These are phyloP conservation scores for Pseudogymnoascus sp. DNA, from an alignment of 2,329 filamentous ascomycete species.

Conservation along the genomic window DNA sequence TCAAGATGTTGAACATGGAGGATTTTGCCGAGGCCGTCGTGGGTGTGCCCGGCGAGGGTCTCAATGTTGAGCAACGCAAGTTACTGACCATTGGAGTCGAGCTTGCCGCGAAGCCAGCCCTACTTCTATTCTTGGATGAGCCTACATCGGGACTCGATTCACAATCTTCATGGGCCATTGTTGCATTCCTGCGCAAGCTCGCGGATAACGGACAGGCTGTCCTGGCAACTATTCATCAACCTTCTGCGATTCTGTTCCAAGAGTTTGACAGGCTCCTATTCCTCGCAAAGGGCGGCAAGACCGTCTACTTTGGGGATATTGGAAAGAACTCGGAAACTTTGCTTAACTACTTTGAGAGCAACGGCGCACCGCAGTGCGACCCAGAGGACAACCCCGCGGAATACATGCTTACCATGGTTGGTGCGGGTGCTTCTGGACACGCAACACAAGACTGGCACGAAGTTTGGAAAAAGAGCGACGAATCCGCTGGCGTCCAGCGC, in stretches of 20 bases:
- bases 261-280: conserved; percentile 78
- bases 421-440: conserved; percentile 52
- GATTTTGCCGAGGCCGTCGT: conserved; percentile 87
- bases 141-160: conserved; percentile 91
- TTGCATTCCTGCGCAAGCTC: conserved; percentile 79
- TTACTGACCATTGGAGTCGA: conserved; percentile 94
- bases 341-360: conserved; percentile 63
- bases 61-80: conserved; percentile 64
- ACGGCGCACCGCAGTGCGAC: conserved; percentile 60
- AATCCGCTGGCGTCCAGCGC: conserved; percentile 27
- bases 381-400: conserved; percentile 70
- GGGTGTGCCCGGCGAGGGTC: conserved; percentile 81
- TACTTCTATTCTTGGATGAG: conserved; percentile 89
- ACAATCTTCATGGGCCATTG: conserved; percentile 89
- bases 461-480: conserved; percentile 31
- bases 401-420: conserved; percentile 51
- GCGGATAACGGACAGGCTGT: conserved; percentile 86
- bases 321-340: conserved; percentile 38
- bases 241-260: conserved; percentile 87
- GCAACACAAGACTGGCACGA: conserved; percentile 54
- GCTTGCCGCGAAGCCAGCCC: conserved; percentile 80
- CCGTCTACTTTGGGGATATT: conserved; percentile 77
- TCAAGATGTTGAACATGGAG: conserved; percentile 84
- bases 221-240: conserved; percentile 92
- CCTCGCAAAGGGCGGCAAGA: conserved; percentile 66